Evolutionary conservation across 208 protist genomes (phyloP).

Genomic region (Leishmania turanica): DNA sequence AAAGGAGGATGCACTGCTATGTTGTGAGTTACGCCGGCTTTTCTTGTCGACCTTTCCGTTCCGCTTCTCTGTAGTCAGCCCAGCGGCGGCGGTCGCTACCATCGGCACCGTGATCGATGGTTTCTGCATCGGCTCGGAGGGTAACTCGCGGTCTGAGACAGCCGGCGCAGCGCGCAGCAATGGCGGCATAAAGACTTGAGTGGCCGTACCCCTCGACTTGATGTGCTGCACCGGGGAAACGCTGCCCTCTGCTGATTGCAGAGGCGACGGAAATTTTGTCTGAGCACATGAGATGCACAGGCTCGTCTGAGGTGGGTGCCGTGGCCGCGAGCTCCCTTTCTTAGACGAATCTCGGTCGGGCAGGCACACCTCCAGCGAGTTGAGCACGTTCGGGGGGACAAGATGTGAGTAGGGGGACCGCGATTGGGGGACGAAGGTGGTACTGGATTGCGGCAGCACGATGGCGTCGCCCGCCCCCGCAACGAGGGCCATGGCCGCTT

Average conservation of each 20-base stretch:
- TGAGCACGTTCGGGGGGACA: neutral
- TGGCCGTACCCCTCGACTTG: neutral
- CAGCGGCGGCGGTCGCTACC: neutral
- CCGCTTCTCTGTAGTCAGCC: neutral
- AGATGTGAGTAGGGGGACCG: neutral
- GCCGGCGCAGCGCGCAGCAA: slow-evolving; percentile 6
- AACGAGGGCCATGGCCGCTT: slow-evolving; percentile 6
- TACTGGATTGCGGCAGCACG: slow-evolving; percentile 3
- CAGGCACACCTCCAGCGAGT: slow-evolving; percentile 12
- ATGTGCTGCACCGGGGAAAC: neutral
- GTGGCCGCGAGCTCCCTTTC: neutral
- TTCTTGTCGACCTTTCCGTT: neutral
- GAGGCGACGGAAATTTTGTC: neutral
- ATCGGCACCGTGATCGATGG: too few relatives aligned
- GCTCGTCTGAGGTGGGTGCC: neutral
- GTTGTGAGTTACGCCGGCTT: neutral
- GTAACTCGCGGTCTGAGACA: neutral
- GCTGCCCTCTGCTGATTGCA: neutral
- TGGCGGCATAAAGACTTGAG: neutral
- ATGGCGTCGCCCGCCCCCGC: slow-evolving; percentile 6
- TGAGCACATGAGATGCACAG: neutral
- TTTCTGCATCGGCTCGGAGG: neutral
- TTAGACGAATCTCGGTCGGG: neutral
- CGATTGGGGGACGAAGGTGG: neutral
- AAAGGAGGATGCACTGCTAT: neutral